A percentile compares a stretch with the other conserved stretches of the same genome.
These are phyloP conservation scores for Trichophyton schoenleinii DNA, from an alignment of 2,329 filamentous ascomycete species.

Conservation along the genomic window DNA sequence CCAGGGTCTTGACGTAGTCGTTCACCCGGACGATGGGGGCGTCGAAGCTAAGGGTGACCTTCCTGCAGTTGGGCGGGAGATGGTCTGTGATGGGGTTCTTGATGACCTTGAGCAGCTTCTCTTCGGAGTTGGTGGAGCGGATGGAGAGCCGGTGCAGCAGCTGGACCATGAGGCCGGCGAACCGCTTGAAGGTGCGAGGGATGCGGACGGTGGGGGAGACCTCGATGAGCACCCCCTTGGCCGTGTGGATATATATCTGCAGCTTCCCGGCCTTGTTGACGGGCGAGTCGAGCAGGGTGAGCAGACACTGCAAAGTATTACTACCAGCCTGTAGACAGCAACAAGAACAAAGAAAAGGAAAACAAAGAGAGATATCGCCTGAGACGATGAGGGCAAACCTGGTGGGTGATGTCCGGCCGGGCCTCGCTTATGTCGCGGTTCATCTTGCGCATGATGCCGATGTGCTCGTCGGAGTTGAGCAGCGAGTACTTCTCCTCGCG, in stretches of 20 bases:
- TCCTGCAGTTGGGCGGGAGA: slow-evolving; percentile 89
- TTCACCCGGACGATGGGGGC: slow-evolving; percentile 73
- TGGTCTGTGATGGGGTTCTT: slow-evolving; percentile 97
- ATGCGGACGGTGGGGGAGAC: slow-evolving; percentile 97
- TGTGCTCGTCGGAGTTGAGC: slow-evolving; percentile 97
- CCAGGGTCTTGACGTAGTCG: slow-evolving; percentile 73
- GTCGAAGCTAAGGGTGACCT: slow-evolving; percentile 93
- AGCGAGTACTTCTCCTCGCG: slow-evolving; percentile 94
- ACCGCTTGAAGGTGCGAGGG: slow-evolving; percentile 95
- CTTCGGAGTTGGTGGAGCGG: slow-evolving; percentile 88
- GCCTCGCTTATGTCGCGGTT: slow-evolving; percentile 97
- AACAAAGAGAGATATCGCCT: not conserved
- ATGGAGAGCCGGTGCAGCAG: slow-evolving; percentile 91
- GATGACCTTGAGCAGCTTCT: slow-evolving; percentile 94
- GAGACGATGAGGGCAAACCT: slow-evolving; percentile 48
- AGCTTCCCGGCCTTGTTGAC: slow-evolving; percentile 97
- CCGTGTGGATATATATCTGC: slow-evolving; percentile 97
- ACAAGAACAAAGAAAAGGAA: not conserved
- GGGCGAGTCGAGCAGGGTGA: slow-evolving; percentile 92
- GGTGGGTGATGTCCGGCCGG: slow-evolving; percentile 93
- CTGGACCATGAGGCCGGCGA: slow-evolving; percentile 97
- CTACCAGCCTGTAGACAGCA: not conserved
- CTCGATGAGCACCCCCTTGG: slow-evolving; percentile 93
- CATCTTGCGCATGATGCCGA: slow-evolving; percentile 99
- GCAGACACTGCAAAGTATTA: slow-evolving; percentile 57